Evolutionary conservation across 169 alveolate genomes (phyloP).

Genomic region (Plasmodium reichenowi): DNA sequence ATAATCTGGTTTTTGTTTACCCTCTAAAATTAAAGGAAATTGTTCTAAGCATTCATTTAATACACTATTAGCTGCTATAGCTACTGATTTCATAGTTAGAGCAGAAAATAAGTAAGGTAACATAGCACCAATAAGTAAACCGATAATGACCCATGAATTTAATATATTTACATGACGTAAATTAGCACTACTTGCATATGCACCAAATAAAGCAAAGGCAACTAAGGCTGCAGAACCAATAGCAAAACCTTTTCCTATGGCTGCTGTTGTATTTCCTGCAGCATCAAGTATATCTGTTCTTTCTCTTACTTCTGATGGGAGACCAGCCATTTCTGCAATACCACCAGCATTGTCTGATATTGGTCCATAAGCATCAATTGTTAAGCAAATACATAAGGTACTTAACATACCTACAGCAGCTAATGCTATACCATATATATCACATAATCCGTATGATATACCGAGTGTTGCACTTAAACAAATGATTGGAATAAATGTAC

Average conservation of each 20-base stretch:
- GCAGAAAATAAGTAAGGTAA: conserved; percentile 93
- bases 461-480: conserved; percentile 87
- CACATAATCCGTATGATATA: conserved; percentile 87
- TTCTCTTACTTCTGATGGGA: conserved; percentile 89
- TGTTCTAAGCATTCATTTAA: conserved; percentile 90
- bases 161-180: conserved; percentile 82
- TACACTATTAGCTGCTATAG: conserved; percentile 92
- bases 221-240: conserved; percentile 94
- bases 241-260: conserved; percentile 94
- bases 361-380: conserved; percentile 94
- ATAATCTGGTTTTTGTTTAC: conserved; percentile 89
- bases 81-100: conserved; percentile 93
- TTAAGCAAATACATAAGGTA: conserved; percentile 89
- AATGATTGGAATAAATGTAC: conserved; percentile 90
- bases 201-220: conserved; percentile 92
- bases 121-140: conserved; percentile 92
- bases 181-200: conserved; percentile 89
- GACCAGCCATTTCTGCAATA: conserved; percentile 93
- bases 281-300: conserved; percentile 93
- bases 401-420: conserved; percentile 94
- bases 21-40: conserved; percentile 86
- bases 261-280: conserved; percentile 95
- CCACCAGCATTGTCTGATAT: conserved; percentile 96
- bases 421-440: conserved; percentile 91
- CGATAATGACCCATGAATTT: conserved; percentile 89